Evolutionary conservation across 768 basidiomycete genomes (phyloP), one percentile per base, ranked within the genome.

Genomic region (Roridomyces roridus): DNA sequence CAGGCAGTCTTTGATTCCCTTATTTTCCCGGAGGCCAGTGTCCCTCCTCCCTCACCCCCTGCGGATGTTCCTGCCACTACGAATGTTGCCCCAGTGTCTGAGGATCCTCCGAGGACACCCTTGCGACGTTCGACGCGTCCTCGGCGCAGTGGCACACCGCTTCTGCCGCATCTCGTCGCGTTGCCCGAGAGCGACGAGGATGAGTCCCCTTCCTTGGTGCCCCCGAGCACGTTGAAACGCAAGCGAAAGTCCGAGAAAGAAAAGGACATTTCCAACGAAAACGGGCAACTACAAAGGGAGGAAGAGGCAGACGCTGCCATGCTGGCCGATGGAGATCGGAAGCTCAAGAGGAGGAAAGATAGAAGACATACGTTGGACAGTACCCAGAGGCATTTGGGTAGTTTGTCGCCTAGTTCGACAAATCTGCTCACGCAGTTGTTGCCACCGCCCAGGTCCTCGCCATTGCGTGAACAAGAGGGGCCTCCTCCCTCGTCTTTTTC

Each of bases 321-420:
- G 20, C 21, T 45, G 15, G 26, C 40, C 4, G 61, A 63, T 21
- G 52, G 51, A 26, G 55, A 50, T 39, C 10, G 43, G 58, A 53
- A 54, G 35, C 39, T 9, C 34, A 52, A 54, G 51, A 44, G 28
- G 36, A 18, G 50, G 46, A 46, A 29, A 37, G 57, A 58, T 45
- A 53, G 49, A 29, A 46, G 21, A 17, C 47, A 63, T 29, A 48
- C 45, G 43, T 55, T 21, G 29, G 4, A 37, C 42, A 11, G 37
- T 62, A 60, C 66, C 64, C 67, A 70, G 41, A 74, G 80, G 54
- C 80, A 81, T 67, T 68, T 85, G 24, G 77, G 80, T 15, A 85
- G 85, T 18, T 68, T 88, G 35, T 88, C 87, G n/a, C 86, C 87
- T 2, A 74, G 77, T 14, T 88, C 89, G 39, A 72, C 72, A 35